phyloP scores from a whole-genome alignment of 257 asterid genomes.

The Leptodermis oblonga region DNA sequence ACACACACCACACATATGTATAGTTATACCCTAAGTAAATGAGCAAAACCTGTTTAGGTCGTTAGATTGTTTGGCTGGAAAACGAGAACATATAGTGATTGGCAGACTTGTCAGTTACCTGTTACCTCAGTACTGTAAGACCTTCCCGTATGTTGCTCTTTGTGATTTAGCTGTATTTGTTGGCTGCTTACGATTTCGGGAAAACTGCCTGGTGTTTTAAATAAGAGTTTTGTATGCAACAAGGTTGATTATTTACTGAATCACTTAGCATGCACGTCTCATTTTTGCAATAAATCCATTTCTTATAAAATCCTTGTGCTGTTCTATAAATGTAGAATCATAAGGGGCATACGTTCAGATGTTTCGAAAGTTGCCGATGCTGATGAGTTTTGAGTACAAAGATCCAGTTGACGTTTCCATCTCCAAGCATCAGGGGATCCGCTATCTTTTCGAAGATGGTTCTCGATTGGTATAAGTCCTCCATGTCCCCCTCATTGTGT shows the following conservation, averaged over 20 bases:
- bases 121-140: background rate
- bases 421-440: constrained; percentile 93
- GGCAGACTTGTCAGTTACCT: background rate
- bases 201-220: background rate
- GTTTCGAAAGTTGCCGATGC: constrained; percentile 66
- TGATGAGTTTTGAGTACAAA: constrained; percentile 95
- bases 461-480: constrained; percentile 79
- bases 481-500: background rate
- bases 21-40: background rate
- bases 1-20: no score
- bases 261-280: background rate
- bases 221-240: background rate
- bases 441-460: constrained; percentile 88
- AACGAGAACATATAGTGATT: background rate
- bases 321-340: constrained; percentile 41
- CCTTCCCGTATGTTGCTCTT: background rate
- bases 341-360: constrained; percentile 59
- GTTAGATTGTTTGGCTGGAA: background rate
- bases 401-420: constrained; percentile 97
- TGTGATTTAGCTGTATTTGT: background rate
- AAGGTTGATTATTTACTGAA: no score
- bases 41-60: background rate
- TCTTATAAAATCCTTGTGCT: constrained; percentile 3
- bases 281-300: background rate
- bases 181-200: background rate